Conservation (phyloP, 805 yeast species). For the Starmerella potacharoeniae region DNA sequence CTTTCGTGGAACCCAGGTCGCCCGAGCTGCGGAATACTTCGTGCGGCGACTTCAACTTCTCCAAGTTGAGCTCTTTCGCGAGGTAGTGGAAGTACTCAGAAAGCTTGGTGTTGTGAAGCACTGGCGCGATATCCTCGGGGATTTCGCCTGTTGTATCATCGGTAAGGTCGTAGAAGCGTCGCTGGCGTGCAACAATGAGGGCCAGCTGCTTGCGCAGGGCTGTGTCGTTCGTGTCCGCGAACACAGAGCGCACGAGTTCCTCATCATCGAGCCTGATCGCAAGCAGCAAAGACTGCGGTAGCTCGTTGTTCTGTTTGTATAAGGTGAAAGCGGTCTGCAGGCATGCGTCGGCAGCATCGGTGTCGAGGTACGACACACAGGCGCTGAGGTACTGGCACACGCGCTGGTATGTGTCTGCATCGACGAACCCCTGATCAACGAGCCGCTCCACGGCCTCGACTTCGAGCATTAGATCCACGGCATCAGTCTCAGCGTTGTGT, state of each 20-base stretch:
- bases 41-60: slow-evolving; percentile 87
- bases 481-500: slow-evolving; percentile 97
- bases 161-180: slow-evolving; percentile 55
- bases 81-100: slow-evolving; percentile 71
- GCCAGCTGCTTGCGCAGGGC: slow-evolving; percentile 82
- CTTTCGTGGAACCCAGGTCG: slow-evolving; percentile 34
- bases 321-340: slow-evolving; percentile 80
- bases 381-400: slow-evolving; percentile 91
- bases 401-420: slow-evolving; percentile 69
- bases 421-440: slow-evolving; percentile 56
- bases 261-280: slow-evolving; percentile 86
- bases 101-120: slow-evolving; percentile 66
- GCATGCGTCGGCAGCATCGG: slow-evolving; percentile 82
- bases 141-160: slow-evolving; percentile 13
- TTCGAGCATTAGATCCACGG: slow-evolving; percentile 85
- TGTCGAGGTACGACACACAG: slow-evolving; percentile 92
- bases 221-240: slow-evolving; percentile 46
- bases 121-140: slow-evolving; percentile 57
- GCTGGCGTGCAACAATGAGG: slow-evolving; percentile 76
- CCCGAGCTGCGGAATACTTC: slow-evolving; percentile 87
- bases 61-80: slow-evolving; percentile 73
- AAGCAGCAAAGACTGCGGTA: slow-evolving; percentile 73
- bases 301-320: slow-evolving; percentile 63
- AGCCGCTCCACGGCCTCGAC: slow-evolving; percentile 76
- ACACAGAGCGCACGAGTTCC: slow-evolving; percentile 62